Evolutionary conservation across 2,329 filamentous ascomycete genomes (phyloP).

Genomic region (Pseudogymnoascus sp.): DNA sequence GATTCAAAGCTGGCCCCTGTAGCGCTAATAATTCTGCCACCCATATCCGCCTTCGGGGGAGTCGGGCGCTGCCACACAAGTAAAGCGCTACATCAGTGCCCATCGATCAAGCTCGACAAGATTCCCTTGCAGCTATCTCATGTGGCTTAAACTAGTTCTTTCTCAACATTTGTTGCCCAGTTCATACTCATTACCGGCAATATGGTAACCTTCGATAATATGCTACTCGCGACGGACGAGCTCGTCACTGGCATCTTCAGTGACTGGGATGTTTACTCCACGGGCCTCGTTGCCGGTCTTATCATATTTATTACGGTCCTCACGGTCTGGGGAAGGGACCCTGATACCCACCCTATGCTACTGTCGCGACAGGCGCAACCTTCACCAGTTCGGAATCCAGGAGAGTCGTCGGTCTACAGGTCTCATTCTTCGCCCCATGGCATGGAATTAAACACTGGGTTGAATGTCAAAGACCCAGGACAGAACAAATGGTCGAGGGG

Average conservation of each 20-base stretch:
- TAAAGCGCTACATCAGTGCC: not conserved
- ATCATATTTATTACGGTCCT: slow-evolving; percentile 61
- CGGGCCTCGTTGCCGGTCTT: slow-evolving; percentile 58
- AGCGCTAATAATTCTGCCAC: slow-evolving; percentile 6
- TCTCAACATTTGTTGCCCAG: not conserved
- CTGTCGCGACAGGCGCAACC: slow-evolving; percentile 75
- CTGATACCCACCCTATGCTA: slow-evolving; percentile 86
- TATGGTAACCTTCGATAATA: slow-evolving; percentile 4
- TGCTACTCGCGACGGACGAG: slow-evolving; percentile 46
- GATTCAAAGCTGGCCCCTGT: slow-evolving; percentile 3
- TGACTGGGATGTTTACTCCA: slow-evolving; percentile 78
- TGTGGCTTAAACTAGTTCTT: not conserved
- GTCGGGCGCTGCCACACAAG: not conserved
- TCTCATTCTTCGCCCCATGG: slow-evolving; percentile 80
- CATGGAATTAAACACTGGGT: slow-evolving; percentile 65
- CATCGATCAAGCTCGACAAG: not conserved
- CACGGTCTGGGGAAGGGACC: slow-evolving; percentile 63
- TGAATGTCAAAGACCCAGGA: slow-evolving; percentile 74
- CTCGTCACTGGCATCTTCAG: slow-evolving; percentile 59
- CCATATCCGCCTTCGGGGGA: not conserved
- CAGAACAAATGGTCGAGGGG: slow-evolving; percentile 76
- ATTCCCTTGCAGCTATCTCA: slow-evolving; percentile 1
- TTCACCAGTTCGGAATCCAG: slow-evolving; percentile 70
- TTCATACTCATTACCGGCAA: not conserved
- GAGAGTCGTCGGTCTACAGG: slow-evolving; percentile 78